These are phyloP conservation scores for Ustilago sp. DNA, from an alignment of 1,284 basidiomycete genomes.

Conservation along the genomic window DNA sequence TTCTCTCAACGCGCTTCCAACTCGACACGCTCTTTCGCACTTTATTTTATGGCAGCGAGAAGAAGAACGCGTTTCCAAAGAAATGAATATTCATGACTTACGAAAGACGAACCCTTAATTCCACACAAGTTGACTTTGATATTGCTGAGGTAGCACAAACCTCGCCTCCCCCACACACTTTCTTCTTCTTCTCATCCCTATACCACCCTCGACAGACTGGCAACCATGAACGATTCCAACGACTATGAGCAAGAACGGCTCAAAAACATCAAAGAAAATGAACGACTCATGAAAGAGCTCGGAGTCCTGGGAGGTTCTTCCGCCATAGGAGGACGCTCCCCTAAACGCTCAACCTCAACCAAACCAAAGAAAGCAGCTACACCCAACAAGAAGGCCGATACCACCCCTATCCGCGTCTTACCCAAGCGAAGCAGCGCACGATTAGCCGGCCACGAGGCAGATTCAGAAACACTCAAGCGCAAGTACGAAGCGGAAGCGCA, in stretches of 20 bases:
- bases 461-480: constrained; percentile 53
- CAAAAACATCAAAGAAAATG: constrained; percentile 66
- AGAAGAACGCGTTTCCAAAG: constrained; percentile 1
- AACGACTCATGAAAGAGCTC: constrained; percentile 62
- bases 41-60: not conserved
- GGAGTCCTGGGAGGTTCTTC: constrained; percentile 57
- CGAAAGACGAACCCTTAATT: constrained; percentile 5
- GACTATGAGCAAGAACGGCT: constrained; percentile 63
- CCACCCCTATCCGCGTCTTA: constrained; percentile 33
- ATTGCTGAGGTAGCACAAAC: not conserved
- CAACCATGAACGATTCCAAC: constrained; percentile 44
- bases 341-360: constrained; percentile 29
- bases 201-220: not conserved
- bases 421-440: constrained; percentile 55
- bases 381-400: constrained; percentile 34
- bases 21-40: constrained; percentile 2
- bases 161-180: not conserved
- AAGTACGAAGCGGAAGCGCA: constrained; percentile 58
- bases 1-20: constrained; percentile 5
- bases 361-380: constrained; percentile 41
- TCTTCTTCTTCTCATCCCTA: not conserved
- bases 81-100: not conserved
- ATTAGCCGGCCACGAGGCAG: constrained; percentile 54
- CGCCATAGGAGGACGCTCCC: constrained; percentile 38
- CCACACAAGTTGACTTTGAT: not conserved